These are phyloP conservation scores for Calocybe gangraenosa DNA, from an alignment of 768 basidiomycete species.

Conservation along the genomic window DNA sequence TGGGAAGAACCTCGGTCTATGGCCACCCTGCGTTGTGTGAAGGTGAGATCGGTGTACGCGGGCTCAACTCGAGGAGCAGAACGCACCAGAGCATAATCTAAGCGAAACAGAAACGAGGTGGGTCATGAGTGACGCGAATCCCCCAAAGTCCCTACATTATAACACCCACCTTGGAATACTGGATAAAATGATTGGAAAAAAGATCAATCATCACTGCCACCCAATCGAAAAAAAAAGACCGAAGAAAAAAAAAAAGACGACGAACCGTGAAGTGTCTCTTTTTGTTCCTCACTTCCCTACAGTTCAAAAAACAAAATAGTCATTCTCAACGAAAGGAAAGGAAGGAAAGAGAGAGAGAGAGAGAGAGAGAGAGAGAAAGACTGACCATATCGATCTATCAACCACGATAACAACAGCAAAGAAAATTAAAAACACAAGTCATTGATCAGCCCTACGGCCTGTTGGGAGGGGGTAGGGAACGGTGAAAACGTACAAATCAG, in stretches of 20 bases:
- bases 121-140: neutral
- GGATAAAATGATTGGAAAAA: slow-evolving; percentile 1
- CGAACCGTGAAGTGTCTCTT: slow-evolving; percentile 81
- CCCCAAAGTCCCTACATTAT: neutral
- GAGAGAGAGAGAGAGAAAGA: slow-evolving; percentile 11
- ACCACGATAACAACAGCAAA: neutral
- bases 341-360: slow-evolving; percentile 11
- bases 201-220: no score
- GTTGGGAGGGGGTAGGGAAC: slow-evolving; percentile 5
- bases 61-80: neutral
- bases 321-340: no score
- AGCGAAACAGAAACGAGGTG: slow-evolving; percentile 14
- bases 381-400: slow-evolving; percentile 75
- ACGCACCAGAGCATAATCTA: slow-evolving; percentile 86
- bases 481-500: slow-evolving; percentile 64
- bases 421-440: slow-evolving; percentile 6
- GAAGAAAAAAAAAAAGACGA: slow-evolving; percentile 1
- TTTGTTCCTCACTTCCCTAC: slow-evolving; percentile 86
- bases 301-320: no score
- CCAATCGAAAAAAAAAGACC: neutral
- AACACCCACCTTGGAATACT: slow-evolving; percentile 74
- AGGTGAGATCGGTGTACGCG: neutral
- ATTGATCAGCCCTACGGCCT: no score
- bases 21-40: slow-evolving; percentile 67
- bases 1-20: slow-evolving; percentile 70